Conservation (phyloP, 345 rosid genomes). For the Psidium friedrichsthalianum region DNA sequence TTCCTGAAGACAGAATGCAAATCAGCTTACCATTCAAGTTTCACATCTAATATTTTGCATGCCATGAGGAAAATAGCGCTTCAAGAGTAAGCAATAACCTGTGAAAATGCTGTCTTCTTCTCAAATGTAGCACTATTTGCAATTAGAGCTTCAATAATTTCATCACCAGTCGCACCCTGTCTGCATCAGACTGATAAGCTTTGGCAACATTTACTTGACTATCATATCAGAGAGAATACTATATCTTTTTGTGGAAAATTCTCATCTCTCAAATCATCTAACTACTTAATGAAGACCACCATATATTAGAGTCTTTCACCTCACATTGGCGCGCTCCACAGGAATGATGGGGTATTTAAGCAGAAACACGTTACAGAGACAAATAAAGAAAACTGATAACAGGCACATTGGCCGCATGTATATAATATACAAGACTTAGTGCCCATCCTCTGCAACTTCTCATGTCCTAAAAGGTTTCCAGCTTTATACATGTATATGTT, state of each 20-base stretch:
- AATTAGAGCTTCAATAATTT: constrained; percentile 84
- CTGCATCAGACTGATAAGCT: constrained; percentile 23
- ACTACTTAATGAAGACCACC: not conserved
- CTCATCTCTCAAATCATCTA: not conserved
- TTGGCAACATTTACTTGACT: not conserved
- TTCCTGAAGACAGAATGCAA: constrained; percentile 39
- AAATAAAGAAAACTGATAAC: not conserved
- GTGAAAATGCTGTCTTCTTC: constrained; percentile 74
- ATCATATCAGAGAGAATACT: not conserved
- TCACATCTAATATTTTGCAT: not conserved
- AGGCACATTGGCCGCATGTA: not conserved
- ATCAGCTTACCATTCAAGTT: not conserved
- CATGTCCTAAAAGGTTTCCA: not conserved
- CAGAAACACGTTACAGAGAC: not conserved
- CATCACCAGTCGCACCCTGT: constrained; percentile 80
- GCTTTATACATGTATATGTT: not conserved
- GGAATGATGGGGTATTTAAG: not conserved
- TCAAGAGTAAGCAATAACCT: constrained; percentile 26
- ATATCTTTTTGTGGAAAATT: not conserved
- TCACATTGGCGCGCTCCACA: not conserved
- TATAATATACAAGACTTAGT: not conserved
- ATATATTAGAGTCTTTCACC: not conserved
- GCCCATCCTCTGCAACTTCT: not conserved
- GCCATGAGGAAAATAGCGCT: not conserved
- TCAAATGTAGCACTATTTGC: constrained; percentile 86